Conservation (phyloP, 2,329 filamentous ascomycete species). For the Fonsecaea multimorphosa region DNA sequence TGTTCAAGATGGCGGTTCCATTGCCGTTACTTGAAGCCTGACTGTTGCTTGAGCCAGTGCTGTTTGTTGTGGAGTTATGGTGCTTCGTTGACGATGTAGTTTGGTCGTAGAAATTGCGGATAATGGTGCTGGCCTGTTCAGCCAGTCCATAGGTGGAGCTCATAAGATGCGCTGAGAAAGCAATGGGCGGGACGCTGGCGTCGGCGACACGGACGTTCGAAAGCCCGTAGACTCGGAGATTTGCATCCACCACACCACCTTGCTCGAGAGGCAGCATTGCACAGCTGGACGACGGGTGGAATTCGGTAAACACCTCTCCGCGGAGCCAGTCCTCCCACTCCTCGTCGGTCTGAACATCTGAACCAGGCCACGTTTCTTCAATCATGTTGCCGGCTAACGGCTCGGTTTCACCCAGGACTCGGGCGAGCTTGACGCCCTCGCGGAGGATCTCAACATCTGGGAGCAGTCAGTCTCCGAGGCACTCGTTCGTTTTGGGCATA, state of each 20-base stretch:
- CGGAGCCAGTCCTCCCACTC: slow-evolving; percentile 43
- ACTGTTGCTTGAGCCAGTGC: slow-evolving; percentile 8
- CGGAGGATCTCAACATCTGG: slow-evolving; percentile 50
- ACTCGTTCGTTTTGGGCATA: neutral
- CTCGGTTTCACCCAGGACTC: slow-evolving; percentile 43
- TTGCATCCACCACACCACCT: slow-evolving; percentile 52
- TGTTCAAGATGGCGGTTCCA: slow-evolving; percentile 13
- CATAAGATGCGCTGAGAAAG: slow-evolving; percentile 46
- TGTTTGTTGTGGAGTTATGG: slow-evolving; percentile 3
- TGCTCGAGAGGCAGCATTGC: slow-evolving; percentile 54
- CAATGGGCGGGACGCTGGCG: slow-evolving; percentile 46
- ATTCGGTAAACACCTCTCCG: slow-evolving; percentile 34
- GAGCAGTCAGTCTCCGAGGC: neutral
- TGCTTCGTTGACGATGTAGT: neutral
- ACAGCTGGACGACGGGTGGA: slow-evolving; percentile 44
- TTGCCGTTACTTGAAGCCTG: slow-evolving; percentile 2
- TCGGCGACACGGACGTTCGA: slow-evolving; percentile 45
- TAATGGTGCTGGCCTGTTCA: slow-evolving; percentile 43
- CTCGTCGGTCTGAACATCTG: slow-evolving; percentile 35
- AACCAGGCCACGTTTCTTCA: slow-evolving; percentile 38
- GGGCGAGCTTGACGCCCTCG: slow-evolving; percentile 45
- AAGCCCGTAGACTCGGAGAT: slow-evolving; percentile 53
- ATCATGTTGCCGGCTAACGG: slow-evolving; percentile 46
- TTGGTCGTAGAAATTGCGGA: slow-evolving; percentile 40
- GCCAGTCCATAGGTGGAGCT: slow-evolving; percentile 45